Evolutionary conservation across 2,329 filamentous ascomycete genomes (phyloP).

Genomic region (Lasiodiplodia sp.): DNA sequence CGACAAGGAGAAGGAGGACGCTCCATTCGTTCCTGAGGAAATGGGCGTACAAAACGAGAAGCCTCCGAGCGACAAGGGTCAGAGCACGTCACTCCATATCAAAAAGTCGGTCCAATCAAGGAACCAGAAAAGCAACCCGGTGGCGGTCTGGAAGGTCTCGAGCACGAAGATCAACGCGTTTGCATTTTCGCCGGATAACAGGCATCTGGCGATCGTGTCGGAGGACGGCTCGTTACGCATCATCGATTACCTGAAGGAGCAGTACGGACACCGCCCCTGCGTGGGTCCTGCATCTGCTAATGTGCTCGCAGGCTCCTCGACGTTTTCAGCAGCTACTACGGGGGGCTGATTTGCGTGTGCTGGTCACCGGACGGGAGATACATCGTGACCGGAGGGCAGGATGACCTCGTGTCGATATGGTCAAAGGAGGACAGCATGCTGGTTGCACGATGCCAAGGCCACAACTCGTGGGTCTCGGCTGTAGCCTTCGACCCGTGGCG

Average conservation of each 20-base stretch:
- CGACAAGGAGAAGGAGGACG: conserved; percentile 96
- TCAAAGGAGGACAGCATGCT: conserved; percentile 82
- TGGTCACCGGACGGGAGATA: conserved; percentile 99
- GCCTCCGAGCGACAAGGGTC: conserved; percentile 41
- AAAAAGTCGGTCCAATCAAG: conserved; percentile 92
- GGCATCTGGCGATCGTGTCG: conserved; percentile 86
- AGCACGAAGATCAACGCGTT: conserved; percentile 91
- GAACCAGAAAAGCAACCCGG: conserved; percentile 92
- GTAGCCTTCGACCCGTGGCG: conserved; percentile 97
- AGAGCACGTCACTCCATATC: conserved; percentile 66
- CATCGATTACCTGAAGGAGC: conserved; percentile 90
- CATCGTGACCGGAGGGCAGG: conserved; percentile 91
- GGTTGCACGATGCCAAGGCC: conserved; percentile 90
- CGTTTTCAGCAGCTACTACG: conserved; percentile 90
- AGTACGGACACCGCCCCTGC: conserved; percentile 61
- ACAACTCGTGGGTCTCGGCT: conserved; percentile 92
- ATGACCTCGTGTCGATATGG: conserved; percentile 97
- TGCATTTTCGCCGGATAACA: conserved; percentile 87
- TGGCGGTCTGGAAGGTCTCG: conserved; percentile 90
- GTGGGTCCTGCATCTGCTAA: conserved; percentile 17
- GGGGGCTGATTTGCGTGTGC: conserved; percentile 88
- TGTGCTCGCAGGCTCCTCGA: conserved; percentile 71
- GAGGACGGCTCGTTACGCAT: conserved; percentile 91
- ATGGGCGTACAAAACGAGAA: conserved; percentile 28
- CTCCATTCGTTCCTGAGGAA: conserved; percentile 73